Percentiles rank a stretch among this genome's conserved stretches.
phyloP scores from a whole-genome alignment of 1,139 yeast species.

The Debaryomyces sp. region DNA sequence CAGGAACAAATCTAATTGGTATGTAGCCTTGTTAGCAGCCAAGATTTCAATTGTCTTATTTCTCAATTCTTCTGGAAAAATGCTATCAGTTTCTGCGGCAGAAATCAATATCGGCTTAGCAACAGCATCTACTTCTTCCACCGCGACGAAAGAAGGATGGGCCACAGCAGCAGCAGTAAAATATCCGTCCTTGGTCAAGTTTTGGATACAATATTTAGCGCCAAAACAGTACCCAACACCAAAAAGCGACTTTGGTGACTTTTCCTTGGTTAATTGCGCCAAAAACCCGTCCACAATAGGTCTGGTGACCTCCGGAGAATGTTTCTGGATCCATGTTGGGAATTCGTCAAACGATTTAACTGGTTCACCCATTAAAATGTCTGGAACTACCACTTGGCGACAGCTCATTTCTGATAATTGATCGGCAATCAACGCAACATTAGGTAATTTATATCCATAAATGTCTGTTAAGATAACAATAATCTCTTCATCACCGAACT shows the following conservation, averaged over 20 bases:
- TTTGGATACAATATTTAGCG: conserved; percentile 65
- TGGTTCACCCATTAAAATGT: conserved; percentile 64
- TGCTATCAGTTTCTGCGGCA: conserved; percentile 69
- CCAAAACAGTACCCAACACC: conserved; percentile 86
- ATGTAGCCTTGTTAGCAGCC: conserved; percentile 45
- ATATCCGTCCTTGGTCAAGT: conserved; percentile 49
- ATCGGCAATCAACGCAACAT: conserved; percentile 69
- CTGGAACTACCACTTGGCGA: conserved; percentile 72
- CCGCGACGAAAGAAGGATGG: conserved; percentile 74
- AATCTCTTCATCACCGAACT: conserved; percentile 42
- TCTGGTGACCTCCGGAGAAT: conserved; percentile 48
- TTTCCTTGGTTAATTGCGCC: conserved; percentile 40
- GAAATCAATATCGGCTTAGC: conserved; percentile 64
- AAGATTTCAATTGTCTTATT: conserved; percentile 60
- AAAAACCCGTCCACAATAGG: conserved; percentile 47
- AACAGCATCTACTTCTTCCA: conserved; percentile 64
- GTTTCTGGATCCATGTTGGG: conserved; percentile 54
- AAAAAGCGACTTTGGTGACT: conserved; percentile 54
- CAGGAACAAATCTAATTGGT: conserved; percentile 60
- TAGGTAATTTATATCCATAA: conserved; percentile 60
- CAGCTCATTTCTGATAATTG: conserved; percentile 59
- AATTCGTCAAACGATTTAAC: conserved; percentile 13
- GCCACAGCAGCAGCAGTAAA: conserved; percentile 70
- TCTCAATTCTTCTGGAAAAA: conserved; percentile 67
- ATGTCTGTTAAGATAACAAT: conserved; percentile 71